A percentile compares a stretch with the other conserved stretches of the same genome.
Evolutionary conservation across 2,329 filamentous ascomycete species (phyloP).

Genomic region (Rasamsonia emersonii): DNA sequence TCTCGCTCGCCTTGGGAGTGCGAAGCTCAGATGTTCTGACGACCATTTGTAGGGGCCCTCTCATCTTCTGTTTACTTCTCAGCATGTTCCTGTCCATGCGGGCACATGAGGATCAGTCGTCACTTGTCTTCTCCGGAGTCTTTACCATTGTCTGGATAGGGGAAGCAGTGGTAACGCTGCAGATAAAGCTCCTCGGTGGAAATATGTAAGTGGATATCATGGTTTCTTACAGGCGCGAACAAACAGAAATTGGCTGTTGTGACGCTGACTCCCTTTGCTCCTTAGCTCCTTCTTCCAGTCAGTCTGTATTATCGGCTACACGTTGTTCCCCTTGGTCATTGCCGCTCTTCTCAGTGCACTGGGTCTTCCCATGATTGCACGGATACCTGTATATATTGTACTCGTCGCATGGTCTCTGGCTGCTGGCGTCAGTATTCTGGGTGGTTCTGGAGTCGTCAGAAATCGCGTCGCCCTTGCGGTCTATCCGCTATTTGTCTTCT

Average conservation of each 20-base stretch:
- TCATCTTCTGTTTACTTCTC: conserved; percentile 86
- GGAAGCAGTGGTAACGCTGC: conserved; percentile 91
- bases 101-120: conserved; percentile 70
- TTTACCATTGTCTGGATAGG: conserved; percentile 97
- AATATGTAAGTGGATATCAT: conserved; percentile 98
- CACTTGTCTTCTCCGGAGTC: conserved; percentile 86
- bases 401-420: conserved; percentile 89
- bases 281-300: conserved; percentile 94
- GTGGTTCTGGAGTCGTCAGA: conserved; percentile 89
- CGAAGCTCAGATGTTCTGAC: conserved; percentile 1
- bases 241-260: not conserved
- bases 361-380: conserved; percentile 65
- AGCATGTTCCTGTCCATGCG: conserved; percentile 81
- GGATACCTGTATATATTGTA: conserved; percentile 84
- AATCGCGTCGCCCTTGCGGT: conserved; percentile 91
- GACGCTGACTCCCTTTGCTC: conserved; percentile 5
- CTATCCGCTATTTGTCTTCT: conserved; percentile 92
- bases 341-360: conserved; percentile 83
- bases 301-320: conserved; percentile 96
- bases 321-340: conserved; percentile 91
- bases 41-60: conserved; percentile 58
- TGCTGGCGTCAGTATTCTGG: conserved; percentile 89
- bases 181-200: conserved; percentile 92
- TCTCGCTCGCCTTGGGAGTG: not conserved
- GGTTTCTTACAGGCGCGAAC: conserved; percentile 4